These are phyloP conservation scores for Scheffersomyces ergatensis DNA, from an alignment of 805 yeast genomes.

Conservation along the genomic window DNA sequence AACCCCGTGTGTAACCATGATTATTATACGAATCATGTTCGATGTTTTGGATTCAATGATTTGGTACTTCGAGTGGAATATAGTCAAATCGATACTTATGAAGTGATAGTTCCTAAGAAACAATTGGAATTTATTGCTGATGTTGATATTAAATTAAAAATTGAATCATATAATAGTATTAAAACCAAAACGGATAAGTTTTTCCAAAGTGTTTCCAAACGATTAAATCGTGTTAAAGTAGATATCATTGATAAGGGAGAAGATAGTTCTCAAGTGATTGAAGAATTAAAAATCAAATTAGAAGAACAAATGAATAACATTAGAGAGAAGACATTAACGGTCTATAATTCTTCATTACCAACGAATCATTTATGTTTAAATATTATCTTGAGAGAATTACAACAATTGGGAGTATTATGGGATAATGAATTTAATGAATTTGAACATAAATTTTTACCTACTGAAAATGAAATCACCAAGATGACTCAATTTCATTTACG, in stretches of 20 bases:
- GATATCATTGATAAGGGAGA: constrained; percentile 69
- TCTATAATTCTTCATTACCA: constrained; percentile 56
- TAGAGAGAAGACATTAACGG: constrained; percentile 41
- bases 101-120: constrained; percentile 73
- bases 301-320: constrained; percentile 50
- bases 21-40: constrained; percentile 74
- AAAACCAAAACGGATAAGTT: constrained; percentile 53
- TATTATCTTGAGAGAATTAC: constrained; percentile 64
- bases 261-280: constrained; percentile 61
- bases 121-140: constrained; percentile 71
- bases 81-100: constrained; percentile 70
- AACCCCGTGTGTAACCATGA: constrained; percentile 67
- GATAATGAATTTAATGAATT: constrained; percentile 78
- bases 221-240: constrained; percentile 75
- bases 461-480: constrained; percentile 88
- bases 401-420: constrained; percentile 84
- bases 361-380: constrained; percentile 72
- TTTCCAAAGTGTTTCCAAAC: constrained; percentile 67
- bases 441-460: constrained; percentile 76
- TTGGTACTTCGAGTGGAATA: constrained; percentile 78
- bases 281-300: constrained; percentile 53
- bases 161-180: constrained; percentile 57
- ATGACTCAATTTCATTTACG: constrained; percentile 86
- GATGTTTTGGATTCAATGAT: constrained; percentile 81
- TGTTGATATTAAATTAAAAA: constrained; percentile 64